These are phyloP conservation scores for Barnettozyma siamensis DNA, from an alignment of 805 yeast species.

Conservation along the genomic window DNA sequence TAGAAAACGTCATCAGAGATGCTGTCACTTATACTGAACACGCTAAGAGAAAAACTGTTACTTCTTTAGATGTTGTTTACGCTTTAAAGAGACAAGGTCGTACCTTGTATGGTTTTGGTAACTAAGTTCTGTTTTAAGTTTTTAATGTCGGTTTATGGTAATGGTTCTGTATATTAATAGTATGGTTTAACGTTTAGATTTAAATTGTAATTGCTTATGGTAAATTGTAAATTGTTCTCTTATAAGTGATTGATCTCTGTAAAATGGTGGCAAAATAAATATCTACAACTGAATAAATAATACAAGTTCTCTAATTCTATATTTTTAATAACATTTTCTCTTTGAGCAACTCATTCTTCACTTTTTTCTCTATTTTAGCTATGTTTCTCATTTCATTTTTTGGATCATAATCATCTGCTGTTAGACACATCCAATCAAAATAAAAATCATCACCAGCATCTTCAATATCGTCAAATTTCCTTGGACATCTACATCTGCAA, in stretches of 20 bases:
- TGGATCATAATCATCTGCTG: constrained; percentile 26
- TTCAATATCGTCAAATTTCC: constrained; percentile 47
- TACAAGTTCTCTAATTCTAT: no score
- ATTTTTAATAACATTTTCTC: constrained; percentile 4
- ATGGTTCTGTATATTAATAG: constrained; percentile 14
- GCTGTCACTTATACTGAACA: constrained; percentile 99
- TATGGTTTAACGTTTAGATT: constrained; percentile 8
- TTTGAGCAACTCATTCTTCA: constrained; percentile 9
- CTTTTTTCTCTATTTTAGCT: constrained; percentile 24
- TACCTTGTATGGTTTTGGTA: constrained; percentile 99
- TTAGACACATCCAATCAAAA: constrained; percentile 41
- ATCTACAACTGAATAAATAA: no score
- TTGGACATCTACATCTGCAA: constrained; percentile 81
- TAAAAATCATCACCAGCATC: constrained; percentile 48
- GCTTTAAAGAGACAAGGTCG: constrained; percentile 99
- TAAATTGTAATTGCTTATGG: no score
- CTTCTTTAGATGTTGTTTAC: constrained; percentile 97
- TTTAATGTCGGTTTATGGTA: constrained; percentile 15
- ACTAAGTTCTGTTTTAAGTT: constrained; percentile 44
- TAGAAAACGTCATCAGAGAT: constrained; percentile 96
- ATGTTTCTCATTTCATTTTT: constrained; percentile 21
- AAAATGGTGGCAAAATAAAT: no score
- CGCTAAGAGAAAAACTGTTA: constrained; percentile 99
- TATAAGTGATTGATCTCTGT: no score
- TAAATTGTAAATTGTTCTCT: no score